Base-by-base conservation (phyloP, 208 protist genomes). In the Balamuthia mandrillaris region DNA sequence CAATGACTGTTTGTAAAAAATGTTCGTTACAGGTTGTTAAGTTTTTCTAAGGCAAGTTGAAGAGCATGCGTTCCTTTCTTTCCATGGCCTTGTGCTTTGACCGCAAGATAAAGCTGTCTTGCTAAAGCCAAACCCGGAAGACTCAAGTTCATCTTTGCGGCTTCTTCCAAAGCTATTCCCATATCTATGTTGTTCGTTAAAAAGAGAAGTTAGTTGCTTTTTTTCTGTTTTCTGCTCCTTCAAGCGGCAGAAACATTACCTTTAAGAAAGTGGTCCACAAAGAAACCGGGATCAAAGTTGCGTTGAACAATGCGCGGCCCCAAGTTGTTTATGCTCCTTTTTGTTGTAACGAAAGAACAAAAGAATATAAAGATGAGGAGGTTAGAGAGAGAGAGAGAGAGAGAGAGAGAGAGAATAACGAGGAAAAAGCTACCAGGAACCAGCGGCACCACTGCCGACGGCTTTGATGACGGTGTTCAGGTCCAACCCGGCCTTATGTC, bases 211-310 rank as follows among this genome's bases (percentile, higher is more conserved):
- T 35, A 39, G n/a, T 68, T 42, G 44, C 21, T n/a, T 21, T 21
- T 74, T 56, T 18, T 24, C 16, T 54, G 47, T 54, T 18, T 54
- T n/a, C n/a, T n/a, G n/a, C n/a, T n/a, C n/a, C n/a, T n/a, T n/a
- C n/a, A n/a, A n/a, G n/a, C n/a, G 47, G 21, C 29, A 18, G 33
- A 66, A 21, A 35, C 33, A 2, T 21, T 35, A 72, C 63, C 96
- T 95, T 98, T 98, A 84, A 93, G 94, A 92, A 98, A 97, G 81
- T 98, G 94, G 5, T 95, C 90, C 3, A 97, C 94, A 89, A 95
- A 96, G 88, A 98, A 98, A 61, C 97, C 97, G 6, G 97, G 97
- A 72, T 95, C 81, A 60, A 97, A 94, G 88, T 98, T 96, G 47
- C 97, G 93, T 18, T 93, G 92, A 47, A 98, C 93, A 51, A 98